Percentiles rank a stretch among this genome's conserved stretches.
These are phyloP conservation scores for Elsinoe batatas DNA, from an alignment of 2,329 filamentous ascomycete species.

Conservation along the genomic window DNA sequence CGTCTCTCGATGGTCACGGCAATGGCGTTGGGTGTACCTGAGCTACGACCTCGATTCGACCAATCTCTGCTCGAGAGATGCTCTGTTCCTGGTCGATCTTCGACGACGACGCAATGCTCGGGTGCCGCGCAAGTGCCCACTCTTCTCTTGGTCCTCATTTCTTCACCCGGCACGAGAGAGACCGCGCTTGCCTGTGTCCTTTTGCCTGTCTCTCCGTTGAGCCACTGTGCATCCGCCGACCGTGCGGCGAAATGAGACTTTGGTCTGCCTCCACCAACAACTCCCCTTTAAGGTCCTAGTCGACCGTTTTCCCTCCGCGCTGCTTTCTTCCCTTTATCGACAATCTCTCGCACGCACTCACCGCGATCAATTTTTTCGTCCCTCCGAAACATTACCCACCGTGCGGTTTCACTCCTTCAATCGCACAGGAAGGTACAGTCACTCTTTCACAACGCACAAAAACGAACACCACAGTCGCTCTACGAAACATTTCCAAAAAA, in stretches of 20 bases:
- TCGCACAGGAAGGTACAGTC: constrained; percentile 8
- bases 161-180: constrained; percentile 1
- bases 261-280: constrained; percentile 6
- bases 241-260: constrained; percentile 14
- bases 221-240: constrained; percentile 9
- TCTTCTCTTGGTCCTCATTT: constrained; percentile 5
- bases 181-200: constrained; percentile 5
- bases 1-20: not conserved
- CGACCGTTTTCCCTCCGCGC: constrained; percentile 12
- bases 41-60: not conserved
- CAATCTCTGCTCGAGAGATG: not conserved
- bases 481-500: not conserved
- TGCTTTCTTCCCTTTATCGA: constrained; percentile 12
- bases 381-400: constrained; percentile 6
- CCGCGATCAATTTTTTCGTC: constrained; percentile 3
- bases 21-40: constrained; percentile 8
- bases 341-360: constrained; percentile 12
- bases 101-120: not conserved
- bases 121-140: constrained; percentile 2
- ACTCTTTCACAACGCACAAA: too few relatives aligned
- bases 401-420: constrained; percentile 14
- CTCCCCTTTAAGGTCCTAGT: constrained; percentile 11
- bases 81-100: constrained; percentile 3
- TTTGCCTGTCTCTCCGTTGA: not conserved
- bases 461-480: not conserved